Percentiles rank a stretch among this genome's conserved stretches.
Conservation (phyloP, 768 basidiomycete genomes). For the Panaeolus papilionaceus region DNA sequence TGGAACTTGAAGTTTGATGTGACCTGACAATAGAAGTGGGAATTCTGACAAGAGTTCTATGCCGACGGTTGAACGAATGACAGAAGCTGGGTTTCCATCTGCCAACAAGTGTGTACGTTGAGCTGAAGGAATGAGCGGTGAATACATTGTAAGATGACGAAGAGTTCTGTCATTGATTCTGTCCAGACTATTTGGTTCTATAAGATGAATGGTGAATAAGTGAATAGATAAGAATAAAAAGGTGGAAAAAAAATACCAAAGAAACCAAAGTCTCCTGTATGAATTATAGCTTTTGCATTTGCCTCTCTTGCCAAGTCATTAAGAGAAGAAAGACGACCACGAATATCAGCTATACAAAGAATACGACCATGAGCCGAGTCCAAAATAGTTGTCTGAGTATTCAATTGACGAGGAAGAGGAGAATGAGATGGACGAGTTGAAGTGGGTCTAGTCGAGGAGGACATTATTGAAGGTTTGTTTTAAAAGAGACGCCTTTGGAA, state of each 20-base stretch:
- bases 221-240: not conserved
- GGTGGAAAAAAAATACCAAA: constrained; percentile 63
- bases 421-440: constrained; percentile 64
- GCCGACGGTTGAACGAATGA: constrained; percentile 76
- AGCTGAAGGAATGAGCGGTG: constrained; percentile 86
- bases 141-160: constrained; percentile 95
- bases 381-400: constrained; percentile 80
- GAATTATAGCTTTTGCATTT: constrained; percentile 91
- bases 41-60: constrained; percentile 92
- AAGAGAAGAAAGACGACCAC: constrained; percentile 85
- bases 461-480: constrained; percentile 50
- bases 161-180: constrained; percentile 96
- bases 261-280: constrained; percentile 99
- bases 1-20: constrained; percentile 90
- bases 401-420: constrained; percentile 62
- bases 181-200: constrained; percentile 82
- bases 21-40: constrained; percentile 87
- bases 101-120: constrained; percentile 82
- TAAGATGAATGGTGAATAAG: constrained; percentile 4
- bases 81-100: constrained; percentile 68
- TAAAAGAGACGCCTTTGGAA: not conserved
- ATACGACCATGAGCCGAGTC: constrained; percentile 85
- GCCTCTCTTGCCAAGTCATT: constrained; percentile 91
- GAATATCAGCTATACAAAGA: constrained; percentile 94
- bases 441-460: constrained; percentile 52